phyloP scores from a whole-genome alignment of 169 alveolate species.

The Fabrea salina region DNA sequence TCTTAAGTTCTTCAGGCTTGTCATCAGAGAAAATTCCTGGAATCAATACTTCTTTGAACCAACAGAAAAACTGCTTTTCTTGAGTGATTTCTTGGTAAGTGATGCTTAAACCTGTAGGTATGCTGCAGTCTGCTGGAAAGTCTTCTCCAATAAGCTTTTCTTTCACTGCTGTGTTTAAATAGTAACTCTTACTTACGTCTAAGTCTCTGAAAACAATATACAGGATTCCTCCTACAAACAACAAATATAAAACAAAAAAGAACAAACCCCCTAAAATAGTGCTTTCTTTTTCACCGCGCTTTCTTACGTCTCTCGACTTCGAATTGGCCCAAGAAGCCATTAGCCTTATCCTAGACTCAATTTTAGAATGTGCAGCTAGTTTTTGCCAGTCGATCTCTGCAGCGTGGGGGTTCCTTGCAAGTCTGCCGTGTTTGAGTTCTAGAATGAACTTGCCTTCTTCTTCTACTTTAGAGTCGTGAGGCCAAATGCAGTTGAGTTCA shows the following conservation, averaged over 20 bases:
- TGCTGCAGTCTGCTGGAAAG: constrained; percentile 21
- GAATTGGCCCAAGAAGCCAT: background rate
- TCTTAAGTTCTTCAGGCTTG: background rate
- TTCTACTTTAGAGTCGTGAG: background rate
- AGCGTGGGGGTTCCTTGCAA: background rate
- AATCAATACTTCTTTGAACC: constrained; percentile 6
- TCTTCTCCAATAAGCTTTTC: background rate
- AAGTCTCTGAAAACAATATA: background rate
- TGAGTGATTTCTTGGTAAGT: background rate
- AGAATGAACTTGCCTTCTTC: constrained; percentile 3
- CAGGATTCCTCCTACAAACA: background rate
- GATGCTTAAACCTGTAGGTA: background rate
- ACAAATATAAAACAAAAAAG: background rate
- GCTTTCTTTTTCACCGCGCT: constrained; percentile 4
- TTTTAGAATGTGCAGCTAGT: background rate
- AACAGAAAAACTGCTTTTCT: constrained; percentile 25
- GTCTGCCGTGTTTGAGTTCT: constrained; percentile 16
- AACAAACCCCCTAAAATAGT: background rate
- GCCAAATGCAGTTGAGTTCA: constrained; percentile 21
- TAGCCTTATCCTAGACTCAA: background rate
- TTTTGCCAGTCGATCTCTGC: background rate
- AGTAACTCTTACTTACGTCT: background rate
- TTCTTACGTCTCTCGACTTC: background rate
- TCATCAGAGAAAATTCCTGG: background rate
- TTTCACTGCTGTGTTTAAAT: background rate